phyloP scores from a whole-genome alignment of 2,329 filamentous ascomycete genomes.

The Pyrenochaeta sp. region DNA sequence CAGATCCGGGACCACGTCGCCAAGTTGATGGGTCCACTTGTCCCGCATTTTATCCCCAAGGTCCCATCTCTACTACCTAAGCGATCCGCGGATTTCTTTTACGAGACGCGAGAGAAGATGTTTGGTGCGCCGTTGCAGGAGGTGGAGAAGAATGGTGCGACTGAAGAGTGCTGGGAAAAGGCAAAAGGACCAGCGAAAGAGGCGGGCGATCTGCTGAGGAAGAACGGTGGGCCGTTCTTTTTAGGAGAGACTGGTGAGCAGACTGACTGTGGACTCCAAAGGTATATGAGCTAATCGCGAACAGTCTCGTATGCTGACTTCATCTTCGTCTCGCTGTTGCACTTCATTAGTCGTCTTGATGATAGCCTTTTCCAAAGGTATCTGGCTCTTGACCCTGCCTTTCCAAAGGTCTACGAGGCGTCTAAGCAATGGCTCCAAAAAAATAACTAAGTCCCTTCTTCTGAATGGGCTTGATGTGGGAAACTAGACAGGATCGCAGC shows the following conservation, averaged over 20 bases:
- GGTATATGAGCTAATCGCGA: conserved; percentile 2
- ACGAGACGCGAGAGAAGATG: conserved; percentile 57
- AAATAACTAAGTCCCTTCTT: conserved; percentile 34
- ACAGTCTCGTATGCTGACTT: conserved; percentile 57
- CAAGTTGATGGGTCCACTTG: conserved; percentile 27
- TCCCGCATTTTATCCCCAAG: conserved; percentile 47
- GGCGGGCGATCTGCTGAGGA: conserved; percentile 58
- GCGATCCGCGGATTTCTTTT: conserved; percentile 64
- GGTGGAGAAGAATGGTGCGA: conserved; percentile 57
- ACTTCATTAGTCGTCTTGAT: conserved; percentile 52
- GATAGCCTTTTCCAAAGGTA: conserved; percentile 52
- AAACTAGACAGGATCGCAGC: too few species aligned
- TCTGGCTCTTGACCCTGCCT: conserved; percentile 50
- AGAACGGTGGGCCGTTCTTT: conserved; percentile 69
- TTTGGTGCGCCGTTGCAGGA: conserved; percentile 65
- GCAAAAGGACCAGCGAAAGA: conserved; percentile 51
- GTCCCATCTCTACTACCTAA: conserved; percentile 65
- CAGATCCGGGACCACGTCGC: conserved; percentile 56
- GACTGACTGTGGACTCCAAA: conserved; percentile 30
- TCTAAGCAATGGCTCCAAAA: conserved; percentile 52
- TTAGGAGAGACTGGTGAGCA: conserved; percentile 59
- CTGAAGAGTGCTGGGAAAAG: conserved; percentile 60
- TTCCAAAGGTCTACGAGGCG: conserved; percentile 51
- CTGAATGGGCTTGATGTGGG: not conserved
- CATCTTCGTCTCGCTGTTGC: conserved; percentile 60